Evolutionary conservation across 163 green algal species (phyloP).

Genomic region (Prototheca wickerhamii): DNA sequence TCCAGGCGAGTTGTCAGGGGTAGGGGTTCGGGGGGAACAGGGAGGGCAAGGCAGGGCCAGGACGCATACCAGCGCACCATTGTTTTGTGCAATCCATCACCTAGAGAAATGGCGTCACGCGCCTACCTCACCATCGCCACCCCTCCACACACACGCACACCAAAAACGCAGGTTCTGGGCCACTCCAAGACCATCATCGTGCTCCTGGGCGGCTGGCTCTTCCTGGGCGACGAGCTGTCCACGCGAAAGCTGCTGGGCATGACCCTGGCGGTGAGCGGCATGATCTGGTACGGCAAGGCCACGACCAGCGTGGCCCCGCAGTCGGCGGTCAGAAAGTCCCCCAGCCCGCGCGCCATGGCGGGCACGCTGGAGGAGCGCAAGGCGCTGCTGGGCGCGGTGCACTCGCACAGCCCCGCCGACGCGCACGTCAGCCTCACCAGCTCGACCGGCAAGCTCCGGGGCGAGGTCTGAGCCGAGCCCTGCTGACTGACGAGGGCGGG

Average conservation of each 20-base stretch:
- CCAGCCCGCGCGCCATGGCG: neutral
- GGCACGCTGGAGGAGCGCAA: neutral
- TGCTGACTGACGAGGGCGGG: neutral
- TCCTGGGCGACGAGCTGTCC: constrained; percentile 60
- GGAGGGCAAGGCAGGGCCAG: no score
- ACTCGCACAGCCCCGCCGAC: neutral
- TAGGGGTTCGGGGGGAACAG: neutral
- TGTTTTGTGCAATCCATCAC: no score
- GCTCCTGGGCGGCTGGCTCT: constrained; percentile 68
- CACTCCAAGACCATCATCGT: constrained; percentile 86
- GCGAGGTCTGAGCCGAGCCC: neutral
- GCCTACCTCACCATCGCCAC: no score
- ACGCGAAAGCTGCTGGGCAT: constrained; percentile 58
- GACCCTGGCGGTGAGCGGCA: constrained; percentile 62
- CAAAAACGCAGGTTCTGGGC: constrained; percentile 78
- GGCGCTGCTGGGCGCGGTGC: neutral
- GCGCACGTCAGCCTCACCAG: neutral
- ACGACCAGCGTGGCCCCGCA: neutral
- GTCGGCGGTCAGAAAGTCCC: neutral
- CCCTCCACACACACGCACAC: no score
- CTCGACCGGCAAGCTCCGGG: neutral
- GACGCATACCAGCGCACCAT: no score
- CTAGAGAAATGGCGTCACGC: no score
- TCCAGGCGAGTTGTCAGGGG: constrained; percentile 54
- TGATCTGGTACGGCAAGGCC: constrained; percentile 56